A percentile compares a stretch with the other conserved stretches of the same genome.
Evolutionary conservation across 495 filamentous ascomycete genomes (phyloP).

Genomic region (Bacidia rubella): DNA sequence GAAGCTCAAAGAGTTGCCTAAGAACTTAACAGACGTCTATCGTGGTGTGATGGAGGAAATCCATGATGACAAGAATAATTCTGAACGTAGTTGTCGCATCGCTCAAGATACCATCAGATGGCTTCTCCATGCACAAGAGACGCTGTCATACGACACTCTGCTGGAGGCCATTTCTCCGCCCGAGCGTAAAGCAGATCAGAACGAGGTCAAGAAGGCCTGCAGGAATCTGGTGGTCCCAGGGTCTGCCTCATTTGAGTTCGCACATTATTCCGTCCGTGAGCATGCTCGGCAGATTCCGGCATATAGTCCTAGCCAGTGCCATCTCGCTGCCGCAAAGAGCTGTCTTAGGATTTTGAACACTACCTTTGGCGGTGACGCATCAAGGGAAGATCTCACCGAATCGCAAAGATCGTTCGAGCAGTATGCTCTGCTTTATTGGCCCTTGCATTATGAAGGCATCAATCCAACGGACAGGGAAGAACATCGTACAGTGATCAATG

Average conservation of each 20-base stretch:
- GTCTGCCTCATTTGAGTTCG: neutral
- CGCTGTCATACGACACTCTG: neutral
- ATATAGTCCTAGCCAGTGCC: slow-evolving; percentile 12
- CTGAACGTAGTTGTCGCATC: slow-evolving; percentile 3
- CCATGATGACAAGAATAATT: slow-evolving; percentile 10
- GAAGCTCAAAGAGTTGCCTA: slow-evolving; percentile 9
- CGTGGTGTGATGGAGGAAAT: slow-evolving; percentile 8
- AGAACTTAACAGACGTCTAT: slow-evolving; percentile 9
- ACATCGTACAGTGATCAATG: slow-evolving; percentile 6
- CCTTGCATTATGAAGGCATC: slow-evolving; percentile 11
- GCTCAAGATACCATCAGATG: slow-evolving; percentile 11
- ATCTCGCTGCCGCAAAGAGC: slow-evolving; percentile 6
- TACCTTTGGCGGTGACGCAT: neutral
- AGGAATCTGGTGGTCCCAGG: slow-evolving; percentile 7
- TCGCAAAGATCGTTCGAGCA: slow-evolving; percentile 3
- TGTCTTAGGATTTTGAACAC: slow-evolving; percentile 9
- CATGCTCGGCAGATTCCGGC: slow-evolving; percentile 4
- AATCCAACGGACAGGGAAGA: neutral
- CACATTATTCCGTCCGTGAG: slow-evolving; percentile 15
- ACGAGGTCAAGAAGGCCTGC: slow-evolving; percentile 7
- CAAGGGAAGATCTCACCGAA: neutral
- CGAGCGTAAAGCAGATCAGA: slow-evolving; percentile 2
- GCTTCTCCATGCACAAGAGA: slow-evolving; percentile 7
- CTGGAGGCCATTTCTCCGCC: slow-evolving; percentile 12
- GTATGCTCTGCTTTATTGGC: slow-evolving; percentile 13